These are phyloP conservation scores for Candida sithepensis DNA, from an alignment of 805 yeast genomes.

Conservation along the genomic window DNA sequence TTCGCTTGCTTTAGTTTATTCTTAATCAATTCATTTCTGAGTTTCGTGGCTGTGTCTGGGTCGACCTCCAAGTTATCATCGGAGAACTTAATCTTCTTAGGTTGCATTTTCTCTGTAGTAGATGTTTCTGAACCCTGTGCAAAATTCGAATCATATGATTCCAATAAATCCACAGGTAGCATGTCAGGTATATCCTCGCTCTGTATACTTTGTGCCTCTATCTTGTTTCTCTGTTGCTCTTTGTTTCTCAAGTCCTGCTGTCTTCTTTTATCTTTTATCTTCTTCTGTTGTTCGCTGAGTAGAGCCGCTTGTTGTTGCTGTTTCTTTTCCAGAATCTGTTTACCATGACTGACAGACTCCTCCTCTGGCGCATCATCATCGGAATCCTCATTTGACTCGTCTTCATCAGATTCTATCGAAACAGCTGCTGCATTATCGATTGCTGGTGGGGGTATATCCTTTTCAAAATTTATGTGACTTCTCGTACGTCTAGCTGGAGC, in stretches of 20 bases:
- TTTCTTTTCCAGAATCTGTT: conserved; percentile 6
- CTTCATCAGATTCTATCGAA: conserved; percentile 2
- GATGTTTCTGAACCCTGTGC: no score
- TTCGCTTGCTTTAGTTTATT: conserved; percentile 31
- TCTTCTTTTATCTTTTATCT: conserved; percentile 26
- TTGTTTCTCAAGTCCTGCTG: conserved; percentile 26
- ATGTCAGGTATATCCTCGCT: conserved; percentile 32
- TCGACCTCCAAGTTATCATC: conserved; percentile 20
- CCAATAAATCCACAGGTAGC: conserved; percentile 38
- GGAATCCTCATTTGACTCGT: conserved; percentile 15
- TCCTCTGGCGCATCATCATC: conserved; percentile 54
- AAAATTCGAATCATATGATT: conserved; percentile 19
- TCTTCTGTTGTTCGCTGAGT: conserved; percentile 23
- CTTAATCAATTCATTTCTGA: conserved; percentile 13
- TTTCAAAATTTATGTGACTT: neutral
- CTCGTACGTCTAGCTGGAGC: neutral
- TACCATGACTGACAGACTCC: conserved; percentile 27
- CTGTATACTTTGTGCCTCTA: conserved; percentile 4
- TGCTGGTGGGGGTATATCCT: neutral
- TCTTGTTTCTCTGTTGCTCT: conserved; percentile 12
- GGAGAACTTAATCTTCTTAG: conserved; percentile 35
- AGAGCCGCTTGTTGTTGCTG: conserved; percentile 24
- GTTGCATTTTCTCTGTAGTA: conserved; percentile 13
- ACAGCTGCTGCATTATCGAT: neutral
- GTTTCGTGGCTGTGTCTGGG: conserved; percentile 14